A percentile compares a stretch with the other conserved stretches of the same genome.
Evolutionary conservation across 257 asterid genomes (phyloP).

Genomic region (Capsicum chinense): DNA sequence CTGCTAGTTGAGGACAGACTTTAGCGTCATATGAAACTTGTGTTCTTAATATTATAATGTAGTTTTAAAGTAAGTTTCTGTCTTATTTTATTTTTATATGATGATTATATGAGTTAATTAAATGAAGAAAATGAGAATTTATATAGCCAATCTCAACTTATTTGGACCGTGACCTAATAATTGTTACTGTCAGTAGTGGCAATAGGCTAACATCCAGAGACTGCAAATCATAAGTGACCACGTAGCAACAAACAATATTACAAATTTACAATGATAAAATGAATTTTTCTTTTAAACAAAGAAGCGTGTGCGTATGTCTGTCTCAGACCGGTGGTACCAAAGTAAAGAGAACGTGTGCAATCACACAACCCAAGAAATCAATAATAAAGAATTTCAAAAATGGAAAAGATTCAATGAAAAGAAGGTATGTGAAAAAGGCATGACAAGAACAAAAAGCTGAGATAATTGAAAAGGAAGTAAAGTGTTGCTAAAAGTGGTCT

Average conservation of each 20-base stretch:
- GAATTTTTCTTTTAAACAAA: not conserved
- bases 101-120: too few species aligned
- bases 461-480: not conserved
- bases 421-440: constrained; percentile 10
- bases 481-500: not conserved
- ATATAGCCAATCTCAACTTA: not conserved
- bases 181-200: too few species aligned
- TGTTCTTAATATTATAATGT: not conserved
- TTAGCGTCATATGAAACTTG: not conserved
- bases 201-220: too few species aligned
- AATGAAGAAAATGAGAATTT: too few species aligned
- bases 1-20: not conserved
- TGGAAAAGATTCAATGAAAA: constrained; percentile 21
- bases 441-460: not conserved
- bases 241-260: too few species aligned
- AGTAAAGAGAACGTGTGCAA: constrained; percentile 20
- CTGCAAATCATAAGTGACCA: too few species aligned
- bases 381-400: not conserved
- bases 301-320: constrained; percentile 31
- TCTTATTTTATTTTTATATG: too few species aligned
- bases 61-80: too few species aligned
- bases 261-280: too few species aligned
- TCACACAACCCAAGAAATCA: constrained; percentile 20
- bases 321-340: not conserved
- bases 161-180: too few species aligned